Percentiles rank a stretch among this genome's conserved stretches.
phyloP scores from a whole-genome alignment of 257 asterid species.

The Lithospermum erythrorhizon region DNA sequence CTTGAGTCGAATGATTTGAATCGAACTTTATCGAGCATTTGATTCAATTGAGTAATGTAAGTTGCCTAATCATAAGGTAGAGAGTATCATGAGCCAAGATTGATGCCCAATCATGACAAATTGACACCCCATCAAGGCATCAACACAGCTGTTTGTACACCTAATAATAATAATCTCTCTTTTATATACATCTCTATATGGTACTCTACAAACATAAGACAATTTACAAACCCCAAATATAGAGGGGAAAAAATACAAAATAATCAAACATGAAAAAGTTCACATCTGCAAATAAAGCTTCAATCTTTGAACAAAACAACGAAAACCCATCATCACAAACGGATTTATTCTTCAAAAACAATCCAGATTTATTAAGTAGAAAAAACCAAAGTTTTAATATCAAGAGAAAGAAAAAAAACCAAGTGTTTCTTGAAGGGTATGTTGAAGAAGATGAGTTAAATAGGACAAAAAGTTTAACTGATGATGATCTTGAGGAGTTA shows the following conservation, averaged over 20 bases:
- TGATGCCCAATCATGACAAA: no score
- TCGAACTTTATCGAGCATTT: no score
- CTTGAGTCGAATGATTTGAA: no score
- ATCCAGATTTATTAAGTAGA: neutral
- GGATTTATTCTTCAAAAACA: no score
- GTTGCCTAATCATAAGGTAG: no score
- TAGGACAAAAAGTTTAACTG: slow-evolving; percentile 34
- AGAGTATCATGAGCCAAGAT: no score
- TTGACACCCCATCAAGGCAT: neutral
- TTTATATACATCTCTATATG: no score
- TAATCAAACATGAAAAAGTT: neutral
- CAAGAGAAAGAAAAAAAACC: slow-evolving; percentile 12
- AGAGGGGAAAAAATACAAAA: neutral
- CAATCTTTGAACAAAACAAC: neutral
- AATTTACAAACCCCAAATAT: no score
- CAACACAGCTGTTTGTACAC: neutral
- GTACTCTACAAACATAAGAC: neutral
- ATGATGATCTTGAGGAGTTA: slow-evolving; percentile 34
- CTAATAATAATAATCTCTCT: no score
- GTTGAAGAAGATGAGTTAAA: slow-evolving; percentile 33
- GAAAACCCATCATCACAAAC: slow-evolving; percentile 3
- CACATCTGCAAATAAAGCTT: slow-evolving; percentile 1
- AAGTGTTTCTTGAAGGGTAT: slow-evolving; percentile 31
- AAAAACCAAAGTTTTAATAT: neutral
- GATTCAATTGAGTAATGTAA: no score